Evolutionary conservation across 768 basidiomycete genomes (phyloP).

Genomic region (Mycena latifolia): DNA sequence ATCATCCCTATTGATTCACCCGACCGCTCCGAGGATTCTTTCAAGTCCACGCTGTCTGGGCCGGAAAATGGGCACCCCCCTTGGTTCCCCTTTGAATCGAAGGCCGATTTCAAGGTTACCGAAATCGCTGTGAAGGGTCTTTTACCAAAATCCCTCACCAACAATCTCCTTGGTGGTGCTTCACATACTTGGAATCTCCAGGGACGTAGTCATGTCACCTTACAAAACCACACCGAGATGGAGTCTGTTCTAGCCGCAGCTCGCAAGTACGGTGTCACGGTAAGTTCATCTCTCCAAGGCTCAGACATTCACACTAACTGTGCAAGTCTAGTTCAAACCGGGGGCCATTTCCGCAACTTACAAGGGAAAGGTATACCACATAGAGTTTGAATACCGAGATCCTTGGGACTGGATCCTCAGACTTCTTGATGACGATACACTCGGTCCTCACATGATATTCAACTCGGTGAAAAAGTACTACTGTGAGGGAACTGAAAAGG

Average conservation of each 20-base stretch:
- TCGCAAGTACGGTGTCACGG: not conserved
- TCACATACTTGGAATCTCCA: not conserved
- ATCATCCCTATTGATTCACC: not conserved
- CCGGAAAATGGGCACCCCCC: not conserved
- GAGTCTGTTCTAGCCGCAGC: not conserved
- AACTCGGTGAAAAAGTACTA: not conserved
- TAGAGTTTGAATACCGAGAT: not conserved
- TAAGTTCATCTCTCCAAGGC: not conserved
- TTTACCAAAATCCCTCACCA: too few relatives aligned
- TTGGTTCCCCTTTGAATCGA: not conserved
- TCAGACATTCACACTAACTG: too few relatives aligned
- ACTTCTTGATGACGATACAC: not conserved
- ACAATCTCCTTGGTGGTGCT: not conserved
- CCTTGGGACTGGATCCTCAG: slow-evolving; percentile 1
- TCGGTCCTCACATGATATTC: not conserved
- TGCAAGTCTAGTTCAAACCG: not conserved
- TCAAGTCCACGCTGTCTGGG: not conserved
- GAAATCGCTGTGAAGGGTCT: not conserved
- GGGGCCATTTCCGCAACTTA: not conserved
- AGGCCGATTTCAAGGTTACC: not conserved
- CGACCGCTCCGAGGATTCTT: not conserved
- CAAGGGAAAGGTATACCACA: not conserved
- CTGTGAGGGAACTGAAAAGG: not conserved
- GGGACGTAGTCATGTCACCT: not conserved
- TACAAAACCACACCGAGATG: not conserved